phyloP scores from a whole-genome alignment of 345 rosid species.

The Populus davidiana region DNA sequence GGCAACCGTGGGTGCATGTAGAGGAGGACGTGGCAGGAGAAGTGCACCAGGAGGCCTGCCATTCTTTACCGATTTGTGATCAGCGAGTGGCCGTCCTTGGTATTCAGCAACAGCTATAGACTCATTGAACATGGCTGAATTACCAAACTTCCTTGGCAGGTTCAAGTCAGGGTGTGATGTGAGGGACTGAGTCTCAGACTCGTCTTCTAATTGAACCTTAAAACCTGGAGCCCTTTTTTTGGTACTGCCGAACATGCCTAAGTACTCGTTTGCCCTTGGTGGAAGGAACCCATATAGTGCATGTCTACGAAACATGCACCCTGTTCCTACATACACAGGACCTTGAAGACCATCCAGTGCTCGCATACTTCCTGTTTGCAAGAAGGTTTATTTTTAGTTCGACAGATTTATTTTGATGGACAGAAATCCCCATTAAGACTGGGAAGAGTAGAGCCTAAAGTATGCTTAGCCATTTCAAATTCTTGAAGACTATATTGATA shows the following conservation, averaged over 20 bases:
- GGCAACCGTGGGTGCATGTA: conserved; percentile 94
- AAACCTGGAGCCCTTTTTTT: conserved; percentile 42
- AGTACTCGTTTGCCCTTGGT: conserved; percentile 82
- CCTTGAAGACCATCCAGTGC: conserved; percentile 95
- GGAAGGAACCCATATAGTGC: conserved; percentile 90
- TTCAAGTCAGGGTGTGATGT: conserved; percentile 67
- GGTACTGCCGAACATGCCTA: conserved; percentile 61
- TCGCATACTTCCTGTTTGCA: conserved; percentile 75
- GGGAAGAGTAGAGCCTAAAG: background rate
- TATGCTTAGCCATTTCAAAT: background rate
- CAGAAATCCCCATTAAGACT: background rate
- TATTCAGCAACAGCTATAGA: conserved; percentile 75
- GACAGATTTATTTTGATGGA: background rate
- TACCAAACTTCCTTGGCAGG: conserved; percentile 72
- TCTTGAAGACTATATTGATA: background rate
- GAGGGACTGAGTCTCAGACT: conserved; percentile 62
- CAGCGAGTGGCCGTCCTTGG: conserved; percentile 95
- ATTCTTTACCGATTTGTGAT: conserved; percentile 83
- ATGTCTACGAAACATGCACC: conserved; percentile 85
- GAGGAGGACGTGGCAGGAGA: conserved; percentile 68
- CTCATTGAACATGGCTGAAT: conserved; percentile 63
- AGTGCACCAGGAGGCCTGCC: conserved; percentile 94
- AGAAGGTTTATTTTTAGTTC: background rate
- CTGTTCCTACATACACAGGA: conserved; percentile 91
- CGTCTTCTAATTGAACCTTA: conserved; percentile 40